Base-by-base conservation (phyloP, 2,329 filamentous ascomycete species). In the Boeremia lycopersici region DNA sequence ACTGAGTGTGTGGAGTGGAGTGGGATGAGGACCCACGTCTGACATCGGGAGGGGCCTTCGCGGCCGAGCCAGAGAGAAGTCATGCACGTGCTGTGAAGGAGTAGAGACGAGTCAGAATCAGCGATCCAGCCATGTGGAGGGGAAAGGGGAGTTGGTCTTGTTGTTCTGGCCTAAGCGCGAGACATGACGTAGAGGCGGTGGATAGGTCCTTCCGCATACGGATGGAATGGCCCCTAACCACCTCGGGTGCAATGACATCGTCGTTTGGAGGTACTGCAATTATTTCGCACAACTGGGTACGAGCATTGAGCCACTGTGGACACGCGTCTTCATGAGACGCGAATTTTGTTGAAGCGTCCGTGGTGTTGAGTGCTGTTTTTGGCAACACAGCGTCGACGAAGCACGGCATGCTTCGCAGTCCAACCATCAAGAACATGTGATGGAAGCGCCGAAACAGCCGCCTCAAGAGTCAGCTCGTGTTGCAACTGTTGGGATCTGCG, bases 401-500 rank as follows among this genome's bases (percentile, higher is more conserved):
- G 46, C 52, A 49, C 46, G 35, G 52, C 41, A 50, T 46, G 15
- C 28, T 26, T 49, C 41, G 41, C 52, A 38, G 35, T 42, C 41
- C 41, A 49, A 50, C 46, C 46, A 47, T 26, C 42, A 33, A 26
- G 29, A 47, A 52, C 61, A 64, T 65, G 61, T 63, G 58, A 64
- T 34, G 60, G 49, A 40, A 51, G 50, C 53, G 42, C 57, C 56
- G 57, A 63, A 61, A 62, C 55, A 57, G 44, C 45, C 57, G 58
- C 58, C 48, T 42, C 28, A 26, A 30, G 49, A 36, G 19, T 26
- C 45, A 53, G 55, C 48, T 56, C 51, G 61, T 57, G 53, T 56
- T 56, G 57, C 50, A 57, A 57, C 56, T 62, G 65, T 67, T 68
- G 65, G 50, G 59, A 64, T 57, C 58, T 57, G 61, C 59, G 56